Evolutionary conservation across 2,329 filamentous ascomycete species (phyloP).

Genomic region (Dichotomopilus funicola): DNA sequence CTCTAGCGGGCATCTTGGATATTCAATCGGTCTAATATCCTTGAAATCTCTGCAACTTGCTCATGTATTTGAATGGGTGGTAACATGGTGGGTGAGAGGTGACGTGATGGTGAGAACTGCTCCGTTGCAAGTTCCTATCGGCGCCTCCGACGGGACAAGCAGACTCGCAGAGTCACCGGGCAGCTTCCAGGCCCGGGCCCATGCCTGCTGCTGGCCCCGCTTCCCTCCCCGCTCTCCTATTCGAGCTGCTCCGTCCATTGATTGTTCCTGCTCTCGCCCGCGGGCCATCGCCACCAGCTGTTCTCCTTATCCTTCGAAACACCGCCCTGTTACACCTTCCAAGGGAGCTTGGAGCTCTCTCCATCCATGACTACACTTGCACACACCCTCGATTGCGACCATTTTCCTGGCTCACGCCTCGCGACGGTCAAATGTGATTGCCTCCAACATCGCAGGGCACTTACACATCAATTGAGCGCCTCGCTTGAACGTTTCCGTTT

Average conservation of each 20-base stretch:
- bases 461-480: constrained; percentile 21
- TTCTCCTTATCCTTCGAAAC: constrained; percentile 34
- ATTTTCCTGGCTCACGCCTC: constrained; percentile 15
- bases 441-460: constrained; percentile 20
- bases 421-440: constrained; percentile 24
- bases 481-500: not conserved
- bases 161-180: constrained; percentile 3
- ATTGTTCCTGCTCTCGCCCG: constrained; percentile 16
- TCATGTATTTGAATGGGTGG: too few species aligned
- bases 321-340: constrained; percentile 37
- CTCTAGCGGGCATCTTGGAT: too few species aligned
- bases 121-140: not conserved
- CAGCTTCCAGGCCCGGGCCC: constrained; percentile 2
- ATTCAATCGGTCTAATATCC: not conserved
- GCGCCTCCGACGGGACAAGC: constrained; percentile 12
- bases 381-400: constrained; percentile 8
- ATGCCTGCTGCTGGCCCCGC: constrained; percentile 18
- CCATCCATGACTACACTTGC: constrained; percentile 20
- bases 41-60: too few species aligned
- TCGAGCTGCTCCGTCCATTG: constrained; percentile 19
- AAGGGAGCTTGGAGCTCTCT: constrained; percentile 34
- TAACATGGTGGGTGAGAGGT: not conserved
- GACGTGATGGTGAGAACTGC: not conserved
- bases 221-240: constrained; percentile 18
- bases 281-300: constrained; percentile 24